Evolutionary conservation across 225 moss, liverwort and hornwort genomes (phyloP), one percentile per base, ranked within the genome.

Genomic region (Neckera pumila): DNA sequence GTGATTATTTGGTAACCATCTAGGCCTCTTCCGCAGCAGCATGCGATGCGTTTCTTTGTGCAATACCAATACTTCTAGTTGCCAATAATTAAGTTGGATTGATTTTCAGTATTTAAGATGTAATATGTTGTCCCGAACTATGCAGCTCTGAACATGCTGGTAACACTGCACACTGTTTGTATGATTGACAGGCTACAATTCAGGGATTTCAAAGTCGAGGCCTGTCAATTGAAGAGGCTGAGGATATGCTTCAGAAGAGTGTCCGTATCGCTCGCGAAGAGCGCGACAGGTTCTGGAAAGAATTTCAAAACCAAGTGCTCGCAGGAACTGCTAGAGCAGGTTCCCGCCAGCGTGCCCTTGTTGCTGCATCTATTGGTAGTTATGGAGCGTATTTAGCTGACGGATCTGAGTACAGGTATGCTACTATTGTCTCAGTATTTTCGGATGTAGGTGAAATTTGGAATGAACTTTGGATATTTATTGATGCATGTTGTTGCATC

Each of bases 341-440:
- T 60, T 85, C 90, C 65, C 91, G 87, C 36, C 94, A 92, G 84
- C 94, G 94, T 66, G 96, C 99, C 70, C 91, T 99, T 92, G 97
- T 99, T 28, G 99, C 90, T 87, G 97, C 99, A 75, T 99, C 99
- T 28, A 83, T 99, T 75, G 99, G 99, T 89, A 97, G 97, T 92
- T 99, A 99, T 80, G 99, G 97, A 88, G 99, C 99, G 33, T 99
- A 94, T 91, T 91, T 99, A 83, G 99, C 99, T 84, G 99, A 99
- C 87, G 99, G 99, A 69, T 99, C 99, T 47, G 99, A 99, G 91
- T 96, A 96, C 90, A 97, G 97, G 97, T 98, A 77, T 31, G 88
- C 49, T 61, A 21, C 57, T 82, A 16, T 84, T 77, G 61, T 84
- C 86, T 62, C 54, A 45, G 69, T 85, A 34, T 30, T 38, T 40